These are phyloP conservation scores for Colletotrichum somersetense DNA, from an alignment of 2,329 filamentous ascomycete species.

Conservation along the genomic window DNA sequence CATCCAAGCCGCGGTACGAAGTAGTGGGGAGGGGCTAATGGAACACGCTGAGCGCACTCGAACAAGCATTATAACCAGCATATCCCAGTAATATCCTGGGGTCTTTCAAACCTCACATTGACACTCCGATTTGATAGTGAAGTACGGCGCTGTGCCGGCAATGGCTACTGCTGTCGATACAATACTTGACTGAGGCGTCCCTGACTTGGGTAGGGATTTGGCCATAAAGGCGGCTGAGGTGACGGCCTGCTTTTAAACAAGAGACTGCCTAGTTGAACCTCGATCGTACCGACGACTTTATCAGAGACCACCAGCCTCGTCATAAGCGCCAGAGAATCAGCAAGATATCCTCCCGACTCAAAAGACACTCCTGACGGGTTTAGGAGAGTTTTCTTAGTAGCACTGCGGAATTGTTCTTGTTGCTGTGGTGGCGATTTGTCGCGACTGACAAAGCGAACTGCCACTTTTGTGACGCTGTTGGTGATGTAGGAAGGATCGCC, in stretches of 20 bases:
- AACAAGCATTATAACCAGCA: slow-evolving; percentile 4
- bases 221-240: slow-evolving; percentile 7
- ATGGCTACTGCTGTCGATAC: slow-evolving; percentile 3
- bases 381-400: neutral
- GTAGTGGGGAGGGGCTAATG: neutral
- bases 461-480: slow-evolving; percentile 3
- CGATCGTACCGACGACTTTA: neutral
- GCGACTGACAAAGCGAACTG: slow-evolving; percentile 10
- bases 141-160: slow-evolving; percentile 12
- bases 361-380: neutral
- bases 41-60: slow-evolving; percentile 1
- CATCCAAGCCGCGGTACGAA: slow-evolving; percentile 14
- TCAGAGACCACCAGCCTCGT: neutral
- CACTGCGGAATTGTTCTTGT: neutral
- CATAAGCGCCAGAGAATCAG: neutral
- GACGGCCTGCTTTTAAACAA: neutral
- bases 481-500: slow-evolving; percentile 12
- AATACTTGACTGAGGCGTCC: neutral
- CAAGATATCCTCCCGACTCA: neutral
- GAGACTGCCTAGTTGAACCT: neutral
- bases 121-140: slow-evolving; percentile 17
- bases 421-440: slow-evolving; percentile 9
- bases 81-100: slow-evolving; percentile 12
- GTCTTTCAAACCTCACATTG: slow-evolving; percentile 22
- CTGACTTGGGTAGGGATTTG: neutral